Evolutionary conservation across 768 basidiomycete species (phyloP).

Genomic region (Podaxis sp.): DNA sequence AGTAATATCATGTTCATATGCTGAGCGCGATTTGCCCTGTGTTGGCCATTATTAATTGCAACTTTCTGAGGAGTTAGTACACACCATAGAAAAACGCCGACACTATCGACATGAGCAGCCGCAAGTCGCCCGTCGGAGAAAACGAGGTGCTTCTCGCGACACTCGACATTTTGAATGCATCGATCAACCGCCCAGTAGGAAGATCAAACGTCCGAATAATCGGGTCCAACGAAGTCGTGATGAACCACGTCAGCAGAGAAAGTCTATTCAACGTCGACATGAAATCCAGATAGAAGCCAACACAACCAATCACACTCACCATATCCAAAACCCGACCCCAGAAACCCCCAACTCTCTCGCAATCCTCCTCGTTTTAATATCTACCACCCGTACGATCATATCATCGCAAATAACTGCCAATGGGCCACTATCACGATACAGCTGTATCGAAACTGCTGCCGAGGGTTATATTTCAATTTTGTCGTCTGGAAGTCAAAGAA

Average conservation of each 20-base stretch:
- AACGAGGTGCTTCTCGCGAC: slow-evolving; percentile 89
- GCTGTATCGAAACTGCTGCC: slow-evolving; percentile 61
- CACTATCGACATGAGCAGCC: slow-evolving; percentile 90
- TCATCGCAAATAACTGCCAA: slow-evolving; percentile 87
- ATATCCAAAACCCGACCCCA: slow-evolving; percentile 85
- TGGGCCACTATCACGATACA: slow-evolving; percentile 85
- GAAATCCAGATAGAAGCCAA: slow-evolving; percentile 6
- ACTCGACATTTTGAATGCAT: slow-evolving; percentile 85
- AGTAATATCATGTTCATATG: slow-evolving; percentile 79
- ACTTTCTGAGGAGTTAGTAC: slow-evolving; percentile 17
- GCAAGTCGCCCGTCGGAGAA: slow-evolving; percentile 97
- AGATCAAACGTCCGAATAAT: slow-evolving; percentile 94
- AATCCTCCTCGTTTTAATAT: slow-evolving; percentile 84
- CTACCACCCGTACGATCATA: slow-evolving; percentile 78
- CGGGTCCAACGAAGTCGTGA: slow-evolving; percentile 86
- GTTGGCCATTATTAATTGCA: slow-evolving; percentile 7
- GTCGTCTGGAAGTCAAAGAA: slow-evolving; percentile 97
- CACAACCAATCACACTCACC: slow-evolving; percentile 42
- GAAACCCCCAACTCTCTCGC: slow-evolving; percentile 91
- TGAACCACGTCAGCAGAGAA: slow-evolving; percentile 97
- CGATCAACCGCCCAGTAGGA: slow-evolving; percentile 89
- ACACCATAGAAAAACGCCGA: slow-evolving; percentile 94
- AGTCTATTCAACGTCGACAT: slow-evolving; percentile 46
- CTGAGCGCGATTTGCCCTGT: slow-evolving; percentile 94
- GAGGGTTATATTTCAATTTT: slow-evolving; percentile 68